These are phyloP conservation scores for Oenanthe javanica DNA, from an alignment of 140 eudicot species.

Conservation along the genomic window DNA sequence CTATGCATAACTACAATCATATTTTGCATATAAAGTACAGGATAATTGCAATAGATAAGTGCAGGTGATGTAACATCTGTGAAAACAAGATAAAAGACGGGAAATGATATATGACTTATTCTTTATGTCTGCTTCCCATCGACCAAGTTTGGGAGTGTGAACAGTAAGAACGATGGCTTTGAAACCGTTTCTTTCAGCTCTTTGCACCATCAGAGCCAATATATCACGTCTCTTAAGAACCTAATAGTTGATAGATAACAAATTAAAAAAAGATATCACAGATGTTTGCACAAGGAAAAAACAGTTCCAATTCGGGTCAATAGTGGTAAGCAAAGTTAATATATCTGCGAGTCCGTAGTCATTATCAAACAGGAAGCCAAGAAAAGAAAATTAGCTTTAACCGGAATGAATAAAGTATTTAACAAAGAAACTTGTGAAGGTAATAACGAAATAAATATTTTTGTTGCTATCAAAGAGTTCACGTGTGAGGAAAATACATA, in stretches of 20 bases:
- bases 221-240: conserved; percentile 47
- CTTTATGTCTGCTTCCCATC: conserved; percentile 86
- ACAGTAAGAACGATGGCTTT: conserved; percentile 80
- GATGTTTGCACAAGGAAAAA: neutral
- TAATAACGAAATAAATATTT: neutral
- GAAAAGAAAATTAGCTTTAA: neutral
- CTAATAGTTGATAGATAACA: conserved; percentile 21
- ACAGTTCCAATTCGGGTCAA: neutral
- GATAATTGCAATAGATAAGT: neutral
- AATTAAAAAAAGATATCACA: neutral
- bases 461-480: conserved; percentile 1
- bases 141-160: conserved; percentile 85
- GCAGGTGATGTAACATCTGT: neutral
- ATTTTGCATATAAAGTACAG: neutral
- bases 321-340: neutral
- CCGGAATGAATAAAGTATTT: neutral
- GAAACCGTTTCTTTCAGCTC: conserved; percentile 84
- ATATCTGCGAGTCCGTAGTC: neutral
- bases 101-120: conserved; percentile 43
- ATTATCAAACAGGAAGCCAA: neutral
- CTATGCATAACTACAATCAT: neutral
- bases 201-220: conserved; percentile 61
- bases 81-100: neutral
- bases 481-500: conserved; percentile 40
- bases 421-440: conserved; percentile 8